Evolutionary conservation across 2,329 filamentous ascomycete genomes (phyloP), one percentile per base, ranked within the genome.

Genomic region (Helminthosporium solani): DNA sequence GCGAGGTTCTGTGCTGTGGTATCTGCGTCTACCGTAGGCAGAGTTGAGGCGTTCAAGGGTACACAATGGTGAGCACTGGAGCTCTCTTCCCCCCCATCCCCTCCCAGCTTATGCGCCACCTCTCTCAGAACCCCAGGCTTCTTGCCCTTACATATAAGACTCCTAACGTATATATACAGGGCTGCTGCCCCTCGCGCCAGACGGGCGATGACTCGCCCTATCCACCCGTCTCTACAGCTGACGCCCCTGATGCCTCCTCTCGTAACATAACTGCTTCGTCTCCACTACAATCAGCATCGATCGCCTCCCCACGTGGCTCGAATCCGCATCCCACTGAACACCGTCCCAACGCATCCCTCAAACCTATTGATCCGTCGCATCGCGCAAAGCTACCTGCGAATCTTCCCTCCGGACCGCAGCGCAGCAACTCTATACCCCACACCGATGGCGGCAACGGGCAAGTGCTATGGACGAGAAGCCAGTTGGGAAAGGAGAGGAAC

Each of bases 401-500:
- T 2, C 60, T 66, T 40, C 50, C 52, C 33, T 56, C 60, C 31
- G 54, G 58, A 12, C 52, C 58, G 20, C 49, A 49, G 3, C 42
- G 33, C 19, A 44, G 52, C 34, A 56, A 51, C 44, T 44, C 40
- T 36, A 41, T 46, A 31, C 45, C 35, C 28, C 64, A 58, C 47
- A 16, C 12, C 19, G 27, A 19, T 9, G 53, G 54, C 3, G 53
- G 62, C 36, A 53, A 59, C 15, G 53, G 54, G 5, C 51, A 40
- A 25, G 34, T 44, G 19, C 46, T 42, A 18, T 70, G 64, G 65
- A 90, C 87, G 1, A 82, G 80, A n/a, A 64, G 72, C 14, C 75
- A 85, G 42, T 75, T 96, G 2, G 81, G 83, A 47, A 78, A 77
- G 25, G 88, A 96, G 71, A 81, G 92, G 39, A 74, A 73, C 39